These are phyloP conservation scores for Pythium brachiatum DNA, from an alignment of 352 stramenopile genomes.

Conservation along the genomic window DNA sequence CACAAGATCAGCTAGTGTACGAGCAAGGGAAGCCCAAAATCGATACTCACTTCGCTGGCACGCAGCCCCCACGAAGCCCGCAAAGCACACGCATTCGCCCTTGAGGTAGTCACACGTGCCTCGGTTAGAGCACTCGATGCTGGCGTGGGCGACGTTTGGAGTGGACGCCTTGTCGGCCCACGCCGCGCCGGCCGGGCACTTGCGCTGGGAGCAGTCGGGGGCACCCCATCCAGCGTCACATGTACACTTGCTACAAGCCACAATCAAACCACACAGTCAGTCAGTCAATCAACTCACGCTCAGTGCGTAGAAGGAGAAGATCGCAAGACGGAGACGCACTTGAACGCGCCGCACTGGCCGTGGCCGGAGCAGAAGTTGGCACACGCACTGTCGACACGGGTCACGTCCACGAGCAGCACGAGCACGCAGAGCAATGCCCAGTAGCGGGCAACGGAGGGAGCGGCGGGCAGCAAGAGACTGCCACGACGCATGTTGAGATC, in stretches of 20 bases:
- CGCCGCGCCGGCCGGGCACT: constrained; percentile 62
- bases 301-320: too few relatives aligned
- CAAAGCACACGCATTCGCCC: constrained; percentile 59
- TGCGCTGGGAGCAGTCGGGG: constrained; percentile 66
- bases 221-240: constrained; percentile 68
- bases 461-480: too few relatives aligned
- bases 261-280: background rate
- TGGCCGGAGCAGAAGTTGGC: constrained; percentile 67
- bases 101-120: constrained; percentile 63
- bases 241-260: constrained; percentile 50
- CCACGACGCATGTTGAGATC: too few relatives aligned
- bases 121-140: constrained; percentile 59
- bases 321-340: constrained; percentile 36
- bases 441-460: too few relatives aligned
- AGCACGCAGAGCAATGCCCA: background rate
- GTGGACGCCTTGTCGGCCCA: constrained; percentile 81
- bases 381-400: constrained; percentile 32
- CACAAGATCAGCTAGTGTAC: background rate
- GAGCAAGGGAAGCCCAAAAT: background rate
- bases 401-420: background rate
- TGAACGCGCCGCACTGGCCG: constrained; percentile 44
- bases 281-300: background rate
- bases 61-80: constrained; percentile 51
- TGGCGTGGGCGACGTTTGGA: constrained; percentile 50
- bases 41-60: constrained; percentile 51